Evolutionary conservation across 2,329 filamentous ascomycete genomes (phyloP), one percentile per base, ranked within the genome.

Genomic region (Arthrobotrys iridis): DNA sequence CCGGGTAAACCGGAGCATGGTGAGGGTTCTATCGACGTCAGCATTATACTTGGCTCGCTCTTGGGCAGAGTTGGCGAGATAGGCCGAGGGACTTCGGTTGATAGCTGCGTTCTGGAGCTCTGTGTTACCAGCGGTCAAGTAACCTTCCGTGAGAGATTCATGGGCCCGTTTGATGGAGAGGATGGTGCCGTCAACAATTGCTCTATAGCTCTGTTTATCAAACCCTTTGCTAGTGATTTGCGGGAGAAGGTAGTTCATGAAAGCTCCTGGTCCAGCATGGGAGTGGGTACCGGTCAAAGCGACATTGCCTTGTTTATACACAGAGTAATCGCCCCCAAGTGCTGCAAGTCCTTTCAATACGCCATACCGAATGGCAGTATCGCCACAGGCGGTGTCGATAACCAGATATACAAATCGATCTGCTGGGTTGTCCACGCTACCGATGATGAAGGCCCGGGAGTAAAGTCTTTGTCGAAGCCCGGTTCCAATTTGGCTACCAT

Each of bases 201-300:
- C 93, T 77, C 90, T 87, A 80, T 96, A 96, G 79, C 92, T 96
- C 82, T 96, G 91, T 79, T 89, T 88, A 82, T 93, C 87, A 79
- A 97, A 97, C 0, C 94, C 94, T 71, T 91, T 86, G 80, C 89
- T 93, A 0, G 94, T 95, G 77, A 98, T 91, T 81, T 97, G 93
- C 5, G 93, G 94, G 4, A 97, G 85, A 7, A 98, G 86, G 81
- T 97, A 98, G 83, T 98, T 98, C 81, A 96, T 85, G 93, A 93
- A 98, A 4, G 91, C 94, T 1, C 91, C 94, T 0, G 94, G 93
- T 0, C 93, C 94, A 22, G 93, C 90, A 83, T 98, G 94, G 24
- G 92, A 95, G 82, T 98, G 94, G 0, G 94, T 98, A 63, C 93
- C 94, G 0, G 93, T 96, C 20, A 98, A 87, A 33, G 94, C 94